Conservation (phyloP, 805 yeast species). For the Suhomyces emberorum region DNA sequence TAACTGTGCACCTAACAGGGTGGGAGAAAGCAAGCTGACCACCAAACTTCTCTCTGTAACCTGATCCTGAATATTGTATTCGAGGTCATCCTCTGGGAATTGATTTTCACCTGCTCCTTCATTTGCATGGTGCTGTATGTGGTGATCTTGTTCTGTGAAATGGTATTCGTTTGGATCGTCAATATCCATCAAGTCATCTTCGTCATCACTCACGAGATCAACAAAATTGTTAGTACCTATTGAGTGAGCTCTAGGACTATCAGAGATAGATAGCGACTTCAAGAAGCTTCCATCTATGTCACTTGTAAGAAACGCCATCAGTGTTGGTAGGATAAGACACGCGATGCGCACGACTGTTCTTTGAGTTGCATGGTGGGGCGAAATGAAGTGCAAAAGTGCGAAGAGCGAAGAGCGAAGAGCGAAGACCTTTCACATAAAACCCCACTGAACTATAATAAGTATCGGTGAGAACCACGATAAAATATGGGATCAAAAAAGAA, state of each 20-base stretch:
- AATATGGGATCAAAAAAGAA: conserved; percentile 48
- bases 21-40: conserved; percentile 31
- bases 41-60: conserved; percentile 9
- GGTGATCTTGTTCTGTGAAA: not conserved
- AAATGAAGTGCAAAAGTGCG: too few species aligned
- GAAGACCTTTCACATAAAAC: too few species aligned
- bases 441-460: too few species aligned
- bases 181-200: conserved; percentile 17
- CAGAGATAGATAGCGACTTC: conserved; percentile 24
- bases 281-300: conserved; percentile 24
- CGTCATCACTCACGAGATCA: conserved; percentile 6
- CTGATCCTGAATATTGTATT: not conserved
- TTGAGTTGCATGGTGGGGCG: too few species aligned
- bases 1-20: conserved; percentile 38
- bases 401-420: too few species aligned
- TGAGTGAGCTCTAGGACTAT: conserved; percentile 6
- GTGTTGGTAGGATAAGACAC: too few species aligned
- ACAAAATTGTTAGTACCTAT: not conserved
- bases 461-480: too few species aligned
- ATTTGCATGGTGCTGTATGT: not conserved
- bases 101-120: not conserved
- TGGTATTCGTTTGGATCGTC: conserved; percentile 7
- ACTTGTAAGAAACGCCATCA: too few species aligned
- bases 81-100: not conserved
- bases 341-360: too few species aligned